These are phyloP conservation scores for Metarhizium brunneum DNA, from an alignment of 2,329 filamentous ascomycete genomes.

Conservation along the genomic window DNA sequence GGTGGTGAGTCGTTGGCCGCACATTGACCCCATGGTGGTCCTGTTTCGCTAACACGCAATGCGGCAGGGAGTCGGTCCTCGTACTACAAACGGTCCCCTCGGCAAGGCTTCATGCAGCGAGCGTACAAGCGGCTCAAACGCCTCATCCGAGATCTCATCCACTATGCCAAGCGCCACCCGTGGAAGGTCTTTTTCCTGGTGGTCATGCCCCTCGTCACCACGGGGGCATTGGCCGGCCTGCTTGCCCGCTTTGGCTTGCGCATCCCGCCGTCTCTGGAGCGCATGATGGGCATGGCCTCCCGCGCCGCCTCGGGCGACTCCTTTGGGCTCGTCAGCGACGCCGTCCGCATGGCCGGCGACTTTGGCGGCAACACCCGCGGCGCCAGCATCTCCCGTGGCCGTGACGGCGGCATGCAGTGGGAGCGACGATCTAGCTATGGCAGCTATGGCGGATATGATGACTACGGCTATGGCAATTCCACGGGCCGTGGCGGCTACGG, in stretches of 20 bases:
- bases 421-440: slow-evolving; percentile 27
- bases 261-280: slow-evolving; percentile 55
- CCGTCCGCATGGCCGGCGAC: slow-evolving; percentile 41
- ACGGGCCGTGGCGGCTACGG: slow-evolving; percentile 17
- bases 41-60: not conserved
- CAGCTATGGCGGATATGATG: not conserved
- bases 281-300: slow-evolving; percentile 45
- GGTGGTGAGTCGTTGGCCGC: not conserved
- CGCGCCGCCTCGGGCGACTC: slow-evolving; percentile 38
- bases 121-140: slow-evolving; percentile 68
- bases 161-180: slow-evolving; percentile 76
- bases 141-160: slow-evolving; percentile 69
- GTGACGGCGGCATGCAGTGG: slow-evolving; percentile 27
- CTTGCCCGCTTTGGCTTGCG: slow-evolving; percentile 72
- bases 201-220: slow-evolving; percentile 77
- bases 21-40: not conserved
- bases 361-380: slow-evolving; percentile 13
- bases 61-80: slow-evolving; percentile 38
- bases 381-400: slow-evolving; percentile 23
- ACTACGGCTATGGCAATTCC: not conserved
- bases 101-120: slow-evolving; percentile 66
- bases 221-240: slow-evolving; percentile 70
- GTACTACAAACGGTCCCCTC: slow-evolving; percentile 74
- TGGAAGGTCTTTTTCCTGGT: slow-evolving; percentile 81
- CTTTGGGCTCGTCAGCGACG: slow-evolving; percentile 43